Evolutionary conservation across 2,329 filamentous ascomycete species (phyloP), one percentile per base, ranked within the genome.

Genomic region (Fusarium denticulatum): DNA sequence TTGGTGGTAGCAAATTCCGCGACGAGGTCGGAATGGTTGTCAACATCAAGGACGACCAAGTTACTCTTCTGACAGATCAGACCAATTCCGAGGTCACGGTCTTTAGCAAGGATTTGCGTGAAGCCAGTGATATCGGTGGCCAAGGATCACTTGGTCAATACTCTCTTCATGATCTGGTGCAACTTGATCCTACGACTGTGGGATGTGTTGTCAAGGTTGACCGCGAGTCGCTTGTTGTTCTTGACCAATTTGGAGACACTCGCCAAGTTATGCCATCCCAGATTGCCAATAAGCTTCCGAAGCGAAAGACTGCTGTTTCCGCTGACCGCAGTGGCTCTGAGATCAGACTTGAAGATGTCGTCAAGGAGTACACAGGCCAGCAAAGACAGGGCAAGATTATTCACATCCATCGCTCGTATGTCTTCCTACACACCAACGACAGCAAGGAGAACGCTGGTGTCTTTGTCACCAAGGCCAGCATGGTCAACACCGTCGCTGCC

Each of bases 11-110:
- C 84, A 93, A 94, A 77, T 98, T 95, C 82, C 91, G 94, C 62
- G 96, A 98, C 77, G 96, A 99, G 83, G 93, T 98, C 49, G 96
- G 96, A 82, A 97, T 98, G 90, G 95, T 99, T 58, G 95, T 98
- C 74, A 94, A 94, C 81, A 96, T 98, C 75, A 92, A 91, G 55
- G 94, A 97, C 68, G 96, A 99, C 81, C 92, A 94, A 43, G 95
- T 99, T 65, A 98, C 96, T 3, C 86, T 99, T 73, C 86, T 99
- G 74, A 97, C 94, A 53, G 96, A 99, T 83, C 94, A 96, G 81
- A 96, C 91, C 69, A 96, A 96, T 82, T 91, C 92, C 59, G 96
- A 99, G 81, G 95, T 99, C 76, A 98, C 95, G 0, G 96, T 99
- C 39, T 99, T 99, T 81, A 98, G 96, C 85, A 98, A 97, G 81